Percentiles rank a stretch among this genome's conserved stretches.
These are phyloP conservation scores for Lactarius evosmus DNA, from an alignment of 768 basidiomycete genomes.

Conservation along the genomic window DNA sequence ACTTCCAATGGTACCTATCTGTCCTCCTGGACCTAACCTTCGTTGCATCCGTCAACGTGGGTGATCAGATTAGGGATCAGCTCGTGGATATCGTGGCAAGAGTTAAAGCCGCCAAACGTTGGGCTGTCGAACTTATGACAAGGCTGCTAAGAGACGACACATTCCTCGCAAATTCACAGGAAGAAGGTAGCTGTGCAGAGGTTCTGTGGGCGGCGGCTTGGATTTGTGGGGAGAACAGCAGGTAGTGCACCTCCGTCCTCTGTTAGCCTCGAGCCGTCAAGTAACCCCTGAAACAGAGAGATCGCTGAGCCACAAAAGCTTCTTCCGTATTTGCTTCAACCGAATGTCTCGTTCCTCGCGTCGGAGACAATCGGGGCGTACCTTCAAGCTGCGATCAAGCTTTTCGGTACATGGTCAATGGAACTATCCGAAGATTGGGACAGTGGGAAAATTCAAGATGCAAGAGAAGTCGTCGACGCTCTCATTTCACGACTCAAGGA, in stretches of 20 bases:
- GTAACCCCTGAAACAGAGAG: constrained; percentile 46
- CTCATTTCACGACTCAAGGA: constrained; percentile 55
- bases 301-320: constrained; percentile 75
- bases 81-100: constrained; percentile 84
- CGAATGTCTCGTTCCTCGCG: constrained; percentile 51
- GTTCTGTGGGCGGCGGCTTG: constrained; percentile 93
- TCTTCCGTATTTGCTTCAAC: constrained; percentile 64
- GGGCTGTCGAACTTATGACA: constrained; percentile 81
- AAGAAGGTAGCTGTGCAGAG: constrained; percentile 75
- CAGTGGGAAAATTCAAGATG: constrained; percentile 60
- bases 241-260: constrained; percentile 41
- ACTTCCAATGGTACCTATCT: constrained; percentile 98
- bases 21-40: constrained; percentile 91
- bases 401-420: constrained; percentile 83
- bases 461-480: constrained; percentile 60
- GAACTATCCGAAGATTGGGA: constrained; percentile 77
- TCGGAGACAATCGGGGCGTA: constrained; percentile 73
- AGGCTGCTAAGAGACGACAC: constrained; percentile 76
- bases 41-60: constrained; percentile 77
- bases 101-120: constrained; percentile 70
- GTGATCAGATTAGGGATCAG: constrained; percentile 73
- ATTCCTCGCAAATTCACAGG: constrained; percentile 61
- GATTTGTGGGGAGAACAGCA: constrained; percentile 94
- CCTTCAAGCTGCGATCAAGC: constrained; percentile 78
- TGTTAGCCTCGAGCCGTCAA: background rate